phyloP scores from a whole-genome alignment of 257 asterid species.

The Mentha longifolia region DNA sequence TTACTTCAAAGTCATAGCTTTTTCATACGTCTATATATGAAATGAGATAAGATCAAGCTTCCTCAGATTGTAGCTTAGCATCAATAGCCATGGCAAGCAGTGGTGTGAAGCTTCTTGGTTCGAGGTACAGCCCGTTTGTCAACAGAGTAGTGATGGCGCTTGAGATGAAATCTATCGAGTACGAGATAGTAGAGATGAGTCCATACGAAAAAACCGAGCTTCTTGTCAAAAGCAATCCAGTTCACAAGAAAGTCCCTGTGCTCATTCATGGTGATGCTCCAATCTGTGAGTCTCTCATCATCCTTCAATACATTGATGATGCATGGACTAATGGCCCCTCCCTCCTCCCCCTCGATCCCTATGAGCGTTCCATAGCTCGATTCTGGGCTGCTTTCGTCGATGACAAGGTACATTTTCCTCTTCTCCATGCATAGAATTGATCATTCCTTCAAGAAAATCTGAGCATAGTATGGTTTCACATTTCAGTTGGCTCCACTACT shows the following conservation, averaged over 20 bases:
- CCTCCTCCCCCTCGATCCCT: conserved; percentile 35
- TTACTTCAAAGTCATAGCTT: too few species aligned
- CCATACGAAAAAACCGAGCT: conserved; percentile 39
- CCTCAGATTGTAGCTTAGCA: background rate
- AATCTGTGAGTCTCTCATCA: conserved; percentile 53
- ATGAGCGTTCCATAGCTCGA: conserved; percentile 45
- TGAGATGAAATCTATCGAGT: conserved; percentile 49
- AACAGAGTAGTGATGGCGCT: conserved; percentile 51
- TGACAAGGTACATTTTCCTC: conserved; percentile 39
- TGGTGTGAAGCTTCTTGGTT: conserved; percentile 51
- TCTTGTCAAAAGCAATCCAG: conserved; percentile 52
- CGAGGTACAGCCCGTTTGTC: conserved; percentile 47
- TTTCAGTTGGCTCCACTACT: conserved; percentile 41
- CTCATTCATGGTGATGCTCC: conserved; percentile 41
- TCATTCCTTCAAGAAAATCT: background rate
- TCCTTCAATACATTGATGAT: conserved; percentile 43
- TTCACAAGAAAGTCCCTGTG: conserved; percentile 59
- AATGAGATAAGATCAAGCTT: background rate
- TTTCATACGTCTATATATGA: too few species aligned
- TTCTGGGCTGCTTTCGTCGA: conserved; percentile 65
- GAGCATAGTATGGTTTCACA: background rate
- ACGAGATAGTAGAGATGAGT: conserved; percentile 40
- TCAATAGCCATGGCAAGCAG: conserved; percentile 38
- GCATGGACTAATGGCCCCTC: conserved; percentile 34
- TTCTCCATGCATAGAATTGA: background rate